Base-by-base conservation (phyloP, 305 asterid genomes). In the Euphrasia arctica region DNA sequence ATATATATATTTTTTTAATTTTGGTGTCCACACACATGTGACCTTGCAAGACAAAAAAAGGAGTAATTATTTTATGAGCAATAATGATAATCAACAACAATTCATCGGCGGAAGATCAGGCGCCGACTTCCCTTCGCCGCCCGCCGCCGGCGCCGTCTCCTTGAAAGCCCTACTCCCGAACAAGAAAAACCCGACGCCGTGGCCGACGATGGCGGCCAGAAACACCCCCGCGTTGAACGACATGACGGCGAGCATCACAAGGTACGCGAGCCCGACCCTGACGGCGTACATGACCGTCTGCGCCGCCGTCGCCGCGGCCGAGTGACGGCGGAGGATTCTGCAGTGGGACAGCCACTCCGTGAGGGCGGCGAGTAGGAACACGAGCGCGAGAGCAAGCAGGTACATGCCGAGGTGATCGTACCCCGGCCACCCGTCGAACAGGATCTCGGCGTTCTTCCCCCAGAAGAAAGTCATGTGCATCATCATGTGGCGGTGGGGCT, bases 381-480 rank as follows among this genome's bases (percentile, higher is more conserved):
- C 72, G 1, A 79, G 58, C 6, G 68, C 58, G 11, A 90, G 80
- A 6, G 91, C 83, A 10, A 88, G 39, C 0, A 83, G 2, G 32
- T 90, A 90, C 92, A 85, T 88, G 28, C 88, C 95, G 5, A 74
- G 36, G 28, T 74, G 71, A 14, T 69, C 92, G 45, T 72, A 52
- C 48, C 97, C 96, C 3, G 96, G 97, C 91, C 91, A 90, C 0
- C 85, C 88, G 11, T 72, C 47, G 55, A 88, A 88, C 1, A 90
- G 82, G 12, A 90, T 81, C 75, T 82, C 95, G 0, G 89, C 28
- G 77, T 84, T 77, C 22, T 82, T 77, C 3, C 97, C 94, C 97
- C 97, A 90, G 61, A 90, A 90, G 70, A 90, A 90, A 0, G 95
- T 83, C 97, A 88, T 88, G 86, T 88, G 97, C 96, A 85, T 90